phyloP scores from a whole-genome alignment of 148 eudicot genomes.

The Suaeda aralocaspica region DNA sequence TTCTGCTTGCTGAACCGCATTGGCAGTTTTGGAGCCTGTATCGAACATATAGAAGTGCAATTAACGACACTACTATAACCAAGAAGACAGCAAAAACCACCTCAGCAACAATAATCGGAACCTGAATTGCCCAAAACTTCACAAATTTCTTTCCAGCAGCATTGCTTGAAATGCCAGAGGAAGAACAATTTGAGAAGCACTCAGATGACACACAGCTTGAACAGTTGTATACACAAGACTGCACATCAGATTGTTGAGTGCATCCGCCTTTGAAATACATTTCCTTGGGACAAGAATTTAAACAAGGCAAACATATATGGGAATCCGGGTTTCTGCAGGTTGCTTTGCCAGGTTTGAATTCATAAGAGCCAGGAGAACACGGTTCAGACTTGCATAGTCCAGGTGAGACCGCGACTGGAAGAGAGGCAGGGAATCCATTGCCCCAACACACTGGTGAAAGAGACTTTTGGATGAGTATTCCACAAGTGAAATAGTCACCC shows the following conservation, averaged over 20 bases:
- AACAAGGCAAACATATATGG: constrained; percentile 68
- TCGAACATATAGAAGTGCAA: constrained; percentile 56
- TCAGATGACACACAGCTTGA: constrained; percentile 54
- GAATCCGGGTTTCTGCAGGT: constrained; percentile 51
- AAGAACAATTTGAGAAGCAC: constrained; percentile 54
- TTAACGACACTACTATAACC: constrained; percentile 44
- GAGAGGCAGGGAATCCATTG: constrained; percentile 54
- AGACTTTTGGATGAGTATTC: constrained; percentile 45
- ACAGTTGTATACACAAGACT: constrained; percentile 54
- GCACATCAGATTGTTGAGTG: constrained; percentile 35
- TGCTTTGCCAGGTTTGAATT: constrained; percentile 40
- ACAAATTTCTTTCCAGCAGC: constrained; percentile 28
- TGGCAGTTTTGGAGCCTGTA: constrained; percentile 68
- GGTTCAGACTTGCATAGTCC: constrained; percentile 50
- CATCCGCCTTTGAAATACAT: constrained; percentile 50
- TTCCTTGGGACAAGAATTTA: constrained; percentile 49
- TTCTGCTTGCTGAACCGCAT: constrained; percentile 41
- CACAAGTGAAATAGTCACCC: constrained; percentile 94
- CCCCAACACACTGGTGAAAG: constrained; percentile 80
- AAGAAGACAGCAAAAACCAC: constrained; percentile 57
- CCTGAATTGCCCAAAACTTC: constrained; percentile 69
- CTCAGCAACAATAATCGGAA: constrained; percentile 71
- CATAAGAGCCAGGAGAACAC: constrained; percentile 49
- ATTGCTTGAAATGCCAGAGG: constrained; percentile 9
- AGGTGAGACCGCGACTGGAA: constrained; percentile 65